Evolutionary conservation across 148 eudicot species (phyloP), one percentile per base, ranked within the genome.

Genomic region (Rhododendron simsii): DNA sequence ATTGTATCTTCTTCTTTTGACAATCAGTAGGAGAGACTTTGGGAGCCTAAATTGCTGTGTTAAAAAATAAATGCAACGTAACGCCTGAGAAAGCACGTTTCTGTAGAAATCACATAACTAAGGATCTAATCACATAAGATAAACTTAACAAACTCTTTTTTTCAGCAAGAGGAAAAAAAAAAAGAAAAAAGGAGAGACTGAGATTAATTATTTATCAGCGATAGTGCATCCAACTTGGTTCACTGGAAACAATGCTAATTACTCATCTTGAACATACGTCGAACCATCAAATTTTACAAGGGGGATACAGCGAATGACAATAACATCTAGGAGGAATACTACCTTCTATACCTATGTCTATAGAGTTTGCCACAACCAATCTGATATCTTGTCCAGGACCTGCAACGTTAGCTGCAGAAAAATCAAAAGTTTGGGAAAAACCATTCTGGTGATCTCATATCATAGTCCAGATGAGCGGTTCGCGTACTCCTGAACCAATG

Each of bases 401-500:
- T 74, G 11, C 44, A 33, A 81, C 61, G 67, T 81, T 81, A 35
- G 73, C 84, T 28, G 83, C 47, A 81, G 82, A n/a, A 48, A n/a
- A 26, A 16, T 7, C 20, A 55, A 81, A 57, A 18, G 39, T 57
- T 37, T 12, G 53, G 82, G 13, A 5, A 39, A 47, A 57, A 41
- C 47, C 87, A 37, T 57, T 76, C 16, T 37, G 50, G 16, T 59
- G 78, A 67, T 47, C 76, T 91, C 87, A 93, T 53, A 93, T 91
- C 87, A 93, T 53, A 93, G 75, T 45, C 92, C 95, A 5, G 95
- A 83, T 44, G 98, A 93, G 57, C 99, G 94, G 85, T 92, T 93
- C 0, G 98, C 95, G 35, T 96, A 96, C 90, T 96, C 99, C 86
- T 96, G 98, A 82, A 96, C 99, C 89, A 96, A 87, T 55, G 99